Base-by-base conservation (phyloP, 306 rosid species). In the Casuarina cunninghamiana region DNA sequence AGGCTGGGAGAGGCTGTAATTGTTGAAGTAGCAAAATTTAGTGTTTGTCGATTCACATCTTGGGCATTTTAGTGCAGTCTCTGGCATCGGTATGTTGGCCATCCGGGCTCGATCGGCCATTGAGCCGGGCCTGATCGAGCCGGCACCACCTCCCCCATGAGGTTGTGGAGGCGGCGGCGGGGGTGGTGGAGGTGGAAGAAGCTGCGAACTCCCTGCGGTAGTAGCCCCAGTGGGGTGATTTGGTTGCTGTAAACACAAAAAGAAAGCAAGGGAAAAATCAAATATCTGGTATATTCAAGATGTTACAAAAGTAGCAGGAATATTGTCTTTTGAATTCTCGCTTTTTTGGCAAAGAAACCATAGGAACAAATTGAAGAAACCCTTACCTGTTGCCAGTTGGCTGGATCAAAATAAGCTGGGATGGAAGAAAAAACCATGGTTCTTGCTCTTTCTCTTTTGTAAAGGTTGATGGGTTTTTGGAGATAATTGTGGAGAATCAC, bases 1-100 rank as follows among this genome's bases (percentile, higher is more conserved):
- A 1, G 98, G 98, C 83, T 94, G 98, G 2, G 98, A 66, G 77
- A 92, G 97, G 83, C 92, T 94, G 81, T 94, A 94, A 83, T 94
- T 94, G 90, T 94, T 94, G 86, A 84, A 94, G 81, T 94, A 94
- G 82, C 98, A 94, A 80, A 94, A 94, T 71, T 94, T 94, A 15
- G 98, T 94, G 89, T 94, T 92, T n/a, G 92, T 60, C 10, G 97
- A 92, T 0, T 94, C 98, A 49, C 98, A 94, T 37, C 98, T 81
- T 1, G 98, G 98, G 81, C 98, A 94, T 78, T 92, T 90, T 54
- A 85, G 80, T 3, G 82, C 88, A 0, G 87, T 41, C 58, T 94
- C 98, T 0, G 94, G 96, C 85, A 90, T 48, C 4, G 96, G 93
- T 46, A 94, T 79, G 90, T 90, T 90, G 0, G 94, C 97, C 92